Conservation (phyloP, 2,329 filamentous ascomycete species). For the Didymella pomorum region DNA sequence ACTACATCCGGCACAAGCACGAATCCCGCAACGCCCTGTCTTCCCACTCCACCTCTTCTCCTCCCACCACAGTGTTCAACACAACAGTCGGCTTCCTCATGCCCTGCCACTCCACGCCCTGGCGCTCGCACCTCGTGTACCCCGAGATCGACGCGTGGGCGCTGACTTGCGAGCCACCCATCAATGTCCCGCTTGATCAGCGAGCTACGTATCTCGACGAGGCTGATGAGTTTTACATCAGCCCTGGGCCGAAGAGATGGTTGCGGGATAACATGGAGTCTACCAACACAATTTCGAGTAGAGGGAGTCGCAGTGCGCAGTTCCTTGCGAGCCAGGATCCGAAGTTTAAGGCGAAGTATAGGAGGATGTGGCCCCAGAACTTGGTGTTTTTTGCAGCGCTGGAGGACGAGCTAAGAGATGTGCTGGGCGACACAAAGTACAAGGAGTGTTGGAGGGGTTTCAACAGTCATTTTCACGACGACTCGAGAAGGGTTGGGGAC, state of each 20-base stretch:
- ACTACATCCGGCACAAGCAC: slow-evolving; percentile 78
- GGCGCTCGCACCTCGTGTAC: slow-evolving; percentile 86
- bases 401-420: slow-evolving; percentile 57
- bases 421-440: slow-evolving; percentile 60
- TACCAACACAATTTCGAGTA: slow-evolving; percentile 24
- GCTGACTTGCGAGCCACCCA: slow-evolving; percentile 86
- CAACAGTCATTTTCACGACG: slow-evolving; percentile 70
- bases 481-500: slow-evolving; percentile 67
- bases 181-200: slow-evolving; percentile 69
- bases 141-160: slow-evolving; percentile 80
- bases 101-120: slow-evolving; percentile 95
- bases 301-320: slow-evolving; percentile 31
- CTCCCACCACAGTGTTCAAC: slow-evolving; percentile 44
- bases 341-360: slow-evolving; percentile 27
- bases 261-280: slow-evolving; percentile 54
- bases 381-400: slow-evolving; percentile 66
- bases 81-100: slow-evolving; percentile 80
- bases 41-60: slow-evolving; percentile 53
- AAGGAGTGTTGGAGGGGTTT: slow-evolving; percentile 66
- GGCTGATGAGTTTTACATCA: slow-evolving; percentile 85
- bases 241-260: slow-evolving; percentile 59
- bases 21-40: slow-evolving; percentile 53
- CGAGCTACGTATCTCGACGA: slow-evolving; percentile 81
- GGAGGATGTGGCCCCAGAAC: slow-evolving; percentile 54
- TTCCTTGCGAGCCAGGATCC: slow-evolving; percentile 38